These are phyloP conservation scores for Candida morakotiae DNA, from an alignment of 805 yeast genomes.

Conservation along the genomic window DNA sequence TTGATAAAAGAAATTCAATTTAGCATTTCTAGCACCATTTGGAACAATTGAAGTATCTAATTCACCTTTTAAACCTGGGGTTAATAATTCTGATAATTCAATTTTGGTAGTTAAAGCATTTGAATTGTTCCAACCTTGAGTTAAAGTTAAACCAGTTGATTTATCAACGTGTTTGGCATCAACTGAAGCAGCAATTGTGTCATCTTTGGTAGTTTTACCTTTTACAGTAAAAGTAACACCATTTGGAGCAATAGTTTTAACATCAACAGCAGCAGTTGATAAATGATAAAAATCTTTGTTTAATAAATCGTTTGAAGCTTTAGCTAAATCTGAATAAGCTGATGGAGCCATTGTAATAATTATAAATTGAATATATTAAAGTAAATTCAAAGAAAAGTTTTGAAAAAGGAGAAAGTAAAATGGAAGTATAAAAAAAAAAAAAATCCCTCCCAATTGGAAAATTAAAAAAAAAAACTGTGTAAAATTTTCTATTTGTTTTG, in stretches of 20 bases:
- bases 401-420: constrained; percentile 1
- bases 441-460: too few relatives aligned
- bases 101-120: constrained; percentile 89
- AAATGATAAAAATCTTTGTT: constrained; percentile 91
- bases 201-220: constrained; percentile 81
- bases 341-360: constrained; percentile 52
- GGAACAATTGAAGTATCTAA: constrained; percentile 85
- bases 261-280: constrained; percentile 81
- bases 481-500: too few relatives aligned
- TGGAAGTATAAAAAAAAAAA: neutral
- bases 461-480: neutral
- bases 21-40: constrained; percentile 78
- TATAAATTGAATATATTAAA: too few relatives aligned
- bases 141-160: constrained; percentile 84
- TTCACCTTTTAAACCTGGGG: constrained; percentile 94
- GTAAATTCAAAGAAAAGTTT: too few relatives aligned
- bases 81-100: constrained; percentile 85
- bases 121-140: constrained; percentile 98
- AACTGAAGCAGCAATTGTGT: constrained; percentile 79
- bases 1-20: constrained; percentile 83
- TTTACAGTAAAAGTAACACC: constrained; percentile 93
- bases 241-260: constrained; percentile 91
- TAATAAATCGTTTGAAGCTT: constrained; percentile 86
- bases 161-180: constrained; percentile 94
- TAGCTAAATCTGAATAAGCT: constrained; percentile 89